Conservation (phyloP, 805 yeast genomes). For the Maudiozyma barnettii region DNA sequence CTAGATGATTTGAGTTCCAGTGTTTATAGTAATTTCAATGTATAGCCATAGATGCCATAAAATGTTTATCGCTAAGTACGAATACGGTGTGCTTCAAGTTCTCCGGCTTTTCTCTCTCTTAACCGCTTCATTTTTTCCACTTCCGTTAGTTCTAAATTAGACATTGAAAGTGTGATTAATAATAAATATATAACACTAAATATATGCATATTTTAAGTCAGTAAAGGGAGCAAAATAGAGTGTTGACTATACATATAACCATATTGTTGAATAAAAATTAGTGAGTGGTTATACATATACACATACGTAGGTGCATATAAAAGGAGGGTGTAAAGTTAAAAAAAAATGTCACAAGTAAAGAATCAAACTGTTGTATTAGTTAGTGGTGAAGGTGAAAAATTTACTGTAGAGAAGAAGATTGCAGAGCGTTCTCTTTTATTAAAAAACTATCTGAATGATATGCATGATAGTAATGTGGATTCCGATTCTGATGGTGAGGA, state of each 20-base stretch:
- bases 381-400: conserved; percentile 74
- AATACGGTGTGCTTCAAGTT: too few species aligned
- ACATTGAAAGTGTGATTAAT: too few species aligned
- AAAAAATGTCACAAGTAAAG: conserved; percentile 5
- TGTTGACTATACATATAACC: too few species aligned
- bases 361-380: conserved; percentile 39
- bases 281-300: too few species aligned
- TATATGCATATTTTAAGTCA: too few species aligned
- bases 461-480: conserved; percentile 45
- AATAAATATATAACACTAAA: too few species aligned
- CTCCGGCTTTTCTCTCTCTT: too few species aligned
- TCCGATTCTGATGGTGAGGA: conserved; percentile 30
- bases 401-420: conserved; percentile 67
- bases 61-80: too few species aligned
- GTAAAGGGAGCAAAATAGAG: too few species aligned
- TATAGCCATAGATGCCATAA: conserved; percentile 2
- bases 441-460: conserved; percentile 78
- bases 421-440: conserved; percentile 81
- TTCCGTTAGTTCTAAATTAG: too few species aligned
- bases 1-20: conserved; percentile 84
- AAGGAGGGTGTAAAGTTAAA: neutral
- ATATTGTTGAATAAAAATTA: too few species aligned
- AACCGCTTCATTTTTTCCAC: too few species aligned
- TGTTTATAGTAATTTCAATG: conserved; percentile 68
- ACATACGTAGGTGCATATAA: neutral